Evolutionary conservation across 108 stramenopile genomes (phyloP), one percentile per base, ranked within the genome.

Genomic region (Stephanodiscus minutulus): DNA sequence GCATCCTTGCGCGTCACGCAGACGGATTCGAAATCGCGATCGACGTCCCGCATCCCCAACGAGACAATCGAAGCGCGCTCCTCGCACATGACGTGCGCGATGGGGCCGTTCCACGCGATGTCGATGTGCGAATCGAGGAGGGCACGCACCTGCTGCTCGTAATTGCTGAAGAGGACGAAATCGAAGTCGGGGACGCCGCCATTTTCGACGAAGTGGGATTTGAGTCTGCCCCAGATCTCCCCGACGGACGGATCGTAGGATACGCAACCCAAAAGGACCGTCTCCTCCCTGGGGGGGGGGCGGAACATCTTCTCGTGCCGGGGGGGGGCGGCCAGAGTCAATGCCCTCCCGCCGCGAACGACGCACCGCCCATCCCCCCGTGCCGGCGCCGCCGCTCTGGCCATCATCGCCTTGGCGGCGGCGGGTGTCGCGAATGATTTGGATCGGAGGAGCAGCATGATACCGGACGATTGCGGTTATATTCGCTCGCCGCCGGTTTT

Each of bases 61-160:
- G 39, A 41, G 22, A 41, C n/a, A 4, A 62, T 41, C 18, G 55
- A 5, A 3, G 39, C 56, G 1, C 24, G 29, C 15, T 65, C 54
- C 52, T 79, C 77, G 18, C 33, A 24, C 72, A 79, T 58, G 3
- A 79, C 77, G 56, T 79, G 77, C n/a, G 77, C 77, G 35, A 79
- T 20, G 15, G 77, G 77, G 24, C 77, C 77, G 35, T 79, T 79
- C 77, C 77, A 73, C 73, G 39, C 39, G 9, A 39, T 39, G 39
- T 39, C 39, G 39, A 39, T 39, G 12, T 58, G 35, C 22, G 52
- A 29, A 25, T 77, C 64, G 7, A 79, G 11, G 6, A 79, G 66
- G 21, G 72, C 72, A 7, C 27, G 7, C 17, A 79, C 77, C 50
- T 79, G 72, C 18, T 57, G 49, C 31, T 79, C 77, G 20, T 79